These are phyloP conservation scores for Letharia columbiana DNA, from an alignment of 495 filamentous ascomycete species.

Conservation along the genomic window DNA sequence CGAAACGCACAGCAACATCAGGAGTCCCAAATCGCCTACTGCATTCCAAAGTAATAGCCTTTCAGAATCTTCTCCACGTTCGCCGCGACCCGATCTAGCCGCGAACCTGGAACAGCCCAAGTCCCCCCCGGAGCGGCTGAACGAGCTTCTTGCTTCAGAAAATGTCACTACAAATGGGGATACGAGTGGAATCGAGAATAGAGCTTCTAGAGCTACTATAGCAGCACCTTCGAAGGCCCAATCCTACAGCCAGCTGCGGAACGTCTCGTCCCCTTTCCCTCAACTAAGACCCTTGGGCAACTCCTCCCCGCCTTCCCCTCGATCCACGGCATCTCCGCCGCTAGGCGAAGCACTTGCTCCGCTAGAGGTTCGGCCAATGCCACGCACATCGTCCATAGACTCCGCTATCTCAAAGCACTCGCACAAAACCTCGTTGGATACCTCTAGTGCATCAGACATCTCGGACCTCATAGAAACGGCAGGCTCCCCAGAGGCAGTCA, in stretches of 20 bases:
- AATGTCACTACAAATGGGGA: constrained; percentile 9
- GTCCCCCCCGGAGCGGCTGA: constrained; percentile 21
- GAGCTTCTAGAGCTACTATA: constrained; percentile 10
- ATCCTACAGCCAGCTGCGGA: constrained; percentile 25
- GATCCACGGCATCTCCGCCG: constrained; percentile 19
- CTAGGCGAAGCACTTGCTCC: constrained; percentile 20
- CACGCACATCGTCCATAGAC: constrained; percentile 88
- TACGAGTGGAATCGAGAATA: background rate
- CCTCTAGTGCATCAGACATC: constrained; percentile 52
- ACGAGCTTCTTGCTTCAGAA: constrained; percentile 12
- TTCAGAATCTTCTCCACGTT: constrained; percentile 17
- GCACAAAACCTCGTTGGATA: constrained; percentile 57
- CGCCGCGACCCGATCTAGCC: constrained; percentile 13
- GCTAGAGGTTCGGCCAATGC: constrained; percentile 40
- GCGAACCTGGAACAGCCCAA: constrained; percentile 16
- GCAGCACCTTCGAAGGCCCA: constrained; percentile 20
- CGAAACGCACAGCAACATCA: background rate
- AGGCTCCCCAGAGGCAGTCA: constrained; percentile 81
- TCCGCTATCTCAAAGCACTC: constrained; percentile 78
- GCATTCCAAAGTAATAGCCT: background rate
- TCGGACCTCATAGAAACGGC: constrained; percentile 67
- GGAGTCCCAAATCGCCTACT: constrained; percentile 17
- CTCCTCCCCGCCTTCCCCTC: constrained; percentile 26
- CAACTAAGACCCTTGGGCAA: constrained; percentile 12
- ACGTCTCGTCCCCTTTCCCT: constrained; percentile 24